phyloP scores from a whole-genome alignment of 2,329 filamentous ascomycete species.

The Aspergillus ochraceoroseus region DNA sequence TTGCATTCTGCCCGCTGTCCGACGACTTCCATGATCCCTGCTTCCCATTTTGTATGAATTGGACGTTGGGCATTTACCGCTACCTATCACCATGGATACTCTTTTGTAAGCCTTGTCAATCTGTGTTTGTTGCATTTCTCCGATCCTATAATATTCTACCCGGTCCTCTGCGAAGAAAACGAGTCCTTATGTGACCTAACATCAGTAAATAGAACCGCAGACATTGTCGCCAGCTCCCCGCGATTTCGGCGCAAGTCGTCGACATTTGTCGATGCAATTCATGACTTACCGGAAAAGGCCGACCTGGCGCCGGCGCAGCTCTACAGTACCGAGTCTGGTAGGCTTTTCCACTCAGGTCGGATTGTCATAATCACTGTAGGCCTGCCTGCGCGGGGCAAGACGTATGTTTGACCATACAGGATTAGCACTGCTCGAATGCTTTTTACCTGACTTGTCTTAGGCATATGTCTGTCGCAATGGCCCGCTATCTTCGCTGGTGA shows the following conservation, averaged over 20 bases:
- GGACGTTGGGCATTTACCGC: constrained; percentile 1
- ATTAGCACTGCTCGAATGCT: neutral
- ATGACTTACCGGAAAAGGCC: constrained; percentile 78
- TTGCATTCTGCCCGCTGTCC: neutral
- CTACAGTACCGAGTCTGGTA: constrained; percentile 95
- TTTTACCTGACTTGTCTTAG: constrained; percentile 40
- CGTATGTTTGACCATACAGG: constrained; percentile 50
- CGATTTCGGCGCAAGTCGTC: constrained; percentile 88
- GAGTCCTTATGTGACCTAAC: constrained; percentile 22
- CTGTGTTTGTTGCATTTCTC: constrained; percentile 1
- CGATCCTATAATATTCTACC: neutral
- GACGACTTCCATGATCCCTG: constrained; percentile 1
- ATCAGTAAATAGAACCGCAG: constrained; percentile 68
- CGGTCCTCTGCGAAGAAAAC: neutral
- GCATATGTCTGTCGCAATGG: constrained; percentile 92
- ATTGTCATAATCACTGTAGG: constrained; percentile 98
- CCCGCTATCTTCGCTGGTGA: constrained; percentile 85
- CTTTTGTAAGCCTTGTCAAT: constrained; percentile 40
- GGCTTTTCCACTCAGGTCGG: constrained; percentile 91
- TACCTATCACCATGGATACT: constrained; percentile 49
- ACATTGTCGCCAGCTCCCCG: constrained; percentile 85
- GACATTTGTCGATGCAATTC: constrained; percentile 94
- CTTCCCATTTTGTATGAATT: constrained; percentile 9
- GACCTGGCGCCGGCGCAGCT: constrained; percentile 91
- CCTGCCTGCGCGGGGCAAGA: constrained; percentile 90